Conservation (phyloP, 441 rosid genomes). For the Corymbia citriodora region DNA sequence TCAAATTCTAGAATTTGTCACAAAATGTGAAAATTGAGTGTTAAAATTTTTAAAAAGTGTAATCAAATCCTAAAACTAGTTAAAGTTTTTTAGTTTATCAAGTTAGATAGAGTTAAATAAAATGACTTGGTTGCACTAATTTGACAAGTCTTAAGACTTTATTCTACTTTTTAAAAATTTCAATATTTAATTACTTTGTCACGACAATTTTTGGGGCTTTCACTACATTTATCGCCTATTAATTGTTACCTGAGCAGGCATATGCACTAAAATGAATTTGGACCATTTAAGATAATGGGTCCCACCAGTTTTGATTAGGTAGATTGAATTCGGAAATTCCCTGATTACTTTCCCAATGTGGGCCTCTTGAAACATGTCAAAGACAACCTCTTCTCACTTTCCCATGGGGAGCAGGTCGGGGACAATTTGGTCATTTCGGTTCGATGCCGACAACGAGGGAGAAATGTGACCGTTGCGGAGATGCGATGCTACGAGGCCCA, state of each 20-base stretch:
- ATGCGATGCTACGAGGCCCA: slow-evolving; percentile 30
- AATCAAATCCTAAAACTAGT: too few relatives aligned
- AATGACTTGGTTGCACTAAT: too few relatives aligned
- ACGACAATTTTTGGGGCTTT: too few relatives aligned
- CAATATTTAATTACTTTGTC: too few relatives aligned
- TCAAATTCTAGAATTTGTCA: too few relatives aligned
- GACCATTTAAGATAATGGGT: not conserved
- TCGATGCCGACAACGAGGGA: slow-evolving; percentile 23
- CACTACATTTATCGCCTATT: too few relatives aligned
- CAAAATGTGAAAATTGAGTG: not conserved
- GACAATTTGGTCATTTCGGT: slow-evolving; percentile 3
- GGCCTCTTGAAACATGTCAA: not conserved
- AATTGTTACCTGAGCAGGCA: not conserved
- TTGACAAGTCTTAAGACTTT: too few relatives aligned
- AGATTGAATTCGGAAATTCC: not conserved
- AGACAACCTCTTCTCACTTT: not conserved
- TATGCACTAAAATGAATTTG: too few relatives aligned
- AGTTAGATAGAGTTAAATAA: too few relatives aligned
- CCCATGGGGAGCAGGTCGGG: not conserved
- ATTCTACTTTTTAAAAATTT: too few relatives aligned
- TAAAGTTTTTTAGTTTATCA: too few relatives aligned
- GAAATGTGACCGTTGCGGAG: slow-evolving; percentile 64
- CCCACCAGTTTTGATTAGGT: not conserved
- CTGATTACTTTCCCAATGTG: not conserved
- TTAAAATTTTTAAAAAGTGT: too few relatives aligned